Evolutionary conservation across 495 filamentous ascomycete genomes (phyloP), one percentile per base, ranked within the genome.

Genomic region (Lepidopterella palustris): DNA sequence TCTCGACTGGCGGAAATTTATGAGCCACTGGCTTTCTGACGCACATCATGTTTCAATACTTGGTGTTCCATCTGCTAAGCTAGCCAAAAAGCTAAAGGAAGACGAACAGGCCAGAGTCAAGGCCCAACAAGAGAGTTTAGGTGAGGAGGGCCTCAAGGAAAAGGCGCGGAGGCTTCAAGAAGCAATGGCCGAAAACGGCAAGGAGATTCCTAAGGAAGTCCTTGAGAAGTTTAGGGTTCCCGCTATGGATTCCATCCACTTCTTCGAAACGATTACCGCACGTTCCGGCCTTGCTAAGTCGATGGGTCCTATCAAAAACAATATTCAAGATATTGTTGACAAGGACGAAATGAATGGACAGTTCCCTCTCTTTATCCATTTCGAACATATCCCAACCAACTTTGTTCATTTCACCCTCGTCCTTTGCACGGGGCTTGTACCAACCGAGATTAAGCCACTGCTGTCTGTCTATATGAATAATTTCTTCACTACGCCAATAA

Each of bases 401-500:
- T 99, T 99, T 68, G 90, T 96, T 45, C 84, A 89, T 59, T 73
- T 97, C 11, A 84, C 80, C 8, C 71, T 95, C 40, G 71, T 97
- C 32, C 88, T 88, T 48, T 91, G 90, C 1, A 92, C 90, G 1
- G 82, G 83, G 15, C 75, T 82, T 21, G 77, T 96, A 0, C 87
- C 90, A 0, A 77, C 85, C 4, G 78, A 88, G 56, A 78, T 87
- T 52, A 88, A 89, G 70, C 95, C 93, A 9, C 76, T 99, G 10
- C 73, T 97, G 13, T 77, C 87, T 0, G 78, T 97, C 23, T 97
- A 92, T 70, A 83, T 85, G 25, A 87, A 89, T 57, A 95, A 91
- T 62, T 95, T 97, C 78, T 99, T 97, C 77, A 90, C 88, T 68
- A 88, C 90, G 0, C 92, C 92, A 0, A 84, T 99, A 49, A 72